These are phyloP conservation scores for Karstenula rhodostoma DNA, from an alignment of 2,329 filamentous ascomycete species.

Conservation along the genomic window DNA sequence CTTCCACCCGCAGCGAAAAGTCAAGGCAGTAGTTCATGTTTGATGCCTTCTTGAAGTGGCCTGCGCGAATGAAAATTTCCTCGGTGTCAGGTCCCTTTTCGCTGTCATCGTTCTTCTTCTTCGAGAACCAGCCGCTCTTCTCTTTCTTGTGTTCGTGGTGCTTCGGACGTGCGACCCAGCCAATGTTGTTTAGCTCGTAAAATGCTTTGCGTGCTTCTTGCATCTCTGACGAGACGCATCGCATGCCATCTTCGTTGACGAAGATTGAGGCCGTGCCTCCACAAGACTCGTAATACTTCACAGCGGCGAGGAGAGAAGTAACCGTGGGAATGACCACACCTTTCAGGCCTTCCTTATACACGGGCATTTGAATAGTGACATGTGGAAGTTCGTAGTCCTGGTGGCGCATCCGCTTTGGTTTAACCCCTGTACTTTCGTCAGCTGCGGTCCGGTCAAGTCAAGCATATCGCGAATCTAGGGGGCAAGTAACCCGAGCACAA, in stretches of 20 bases:
- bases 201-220: slow-evolving; percentile 55
- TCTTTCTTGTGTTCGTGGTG: slow-evolving; percentile 53
- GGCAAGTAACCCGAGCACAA: background rate
- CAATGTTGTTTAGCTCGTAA: slow-evolving; percentile 58
- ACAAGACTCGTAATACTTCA: slow-evolving; percentile 51
- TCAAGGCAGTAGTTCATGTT: slow-evolving; percentile 77
- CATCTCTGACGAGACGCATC: slow-evolving; percentile 59
- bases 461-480: background rate
- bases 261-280: slow-evolving; percentile 72
- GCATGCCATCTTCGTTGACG: slow-evolving; percentile 70
- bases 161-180: slow-evolving; percentile 56
- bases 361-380: slow-evolving; percentile 78
- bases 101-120: slow-evolving; percentile 18
- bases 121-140: slow-evolving; percentile 35
- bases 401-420: slow-evolving; percentile 27
- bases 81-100: slow-evolving; percentile 57
- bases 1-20: slow-evolving; percentile 69
- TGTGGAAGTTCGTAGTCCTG: slow-evolving; percentile 65
- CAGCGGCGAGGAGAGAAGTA: slow-evolving; percentile 74
- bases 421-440: slow-evolving; percentile 21
- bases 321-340: slow-evolving; percentile 80
- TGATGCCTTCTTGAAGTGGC: slow-evolving; percentile 59
- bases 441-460: background rate
- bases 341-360: slow-evolving; percentile 82
- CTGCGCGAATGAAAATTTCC: slow-evolving; percentile 33